Conservation (phyloP, 495 filamentous ascomycete species). For the Aspergillus conjunctus region DNA sequence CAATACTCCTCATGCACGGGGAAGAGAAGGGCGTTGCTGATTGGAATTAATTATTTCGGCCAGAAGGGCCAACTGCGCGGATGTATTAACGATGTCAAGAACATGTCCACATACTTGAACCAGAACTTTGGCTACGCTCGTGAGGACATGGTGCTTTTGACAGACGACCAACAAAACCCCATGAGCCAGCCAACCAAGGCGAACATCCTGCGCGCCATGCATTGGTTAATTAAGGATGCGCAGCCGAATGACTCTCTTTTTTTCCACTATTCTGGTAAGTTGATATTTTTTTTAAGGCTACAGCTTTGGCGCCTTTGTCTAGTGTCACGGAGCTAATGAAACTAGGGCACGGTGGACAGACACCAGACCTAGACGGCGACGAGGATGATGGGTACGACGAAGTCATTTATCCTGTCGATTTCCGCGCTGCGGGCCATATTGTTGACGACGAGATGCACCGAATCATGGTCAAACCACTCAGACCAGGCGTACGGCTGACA, state of each 20-base stretch:
- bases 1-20: conserved; percentile 93
- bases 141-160: conserved; percentile 97
- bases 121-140: conserved; percentile 90
- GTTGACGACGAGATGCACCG: conserved; percentile 98
- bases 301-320: background rate
- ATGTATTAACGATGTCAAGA: conserved; percentile 98
- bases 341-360: conserved; percentile 91
- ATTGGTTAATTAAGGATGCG: conserved; percentile 97
- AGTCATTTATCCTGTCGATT: conserved; percentile 97
- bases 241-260: conserved; percentile 93
- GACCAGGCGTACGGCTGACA: conserved; percentile 84
- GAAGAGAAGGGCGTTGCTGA: conserved; percentile 85
- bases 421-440: conserved; percentile 86
- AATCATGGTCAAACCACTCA: conserved; percentile 87
- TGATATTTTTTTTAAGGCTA: background rate
- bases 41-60: conserved; percentile 97
- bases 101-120: conserved; percentile 92
- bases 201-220: conserved; percentile 96
- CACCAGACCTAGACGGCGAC: conserved; percentile 92
- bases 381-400: conserved; percentile 97
- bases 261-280: conserved; percentile 94
- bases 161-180: conserved; percentile 94
- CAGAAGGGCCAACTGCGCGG: conserved; percentile 90
- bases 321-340: conserved; percentile 7
- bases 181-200: conserved; percentile 97